These are phyloP conservation scores for Endogone sp. DNA, from an alignment of 192 early-diverging fungal genomes.

Conservation along the genomic window DNA sequence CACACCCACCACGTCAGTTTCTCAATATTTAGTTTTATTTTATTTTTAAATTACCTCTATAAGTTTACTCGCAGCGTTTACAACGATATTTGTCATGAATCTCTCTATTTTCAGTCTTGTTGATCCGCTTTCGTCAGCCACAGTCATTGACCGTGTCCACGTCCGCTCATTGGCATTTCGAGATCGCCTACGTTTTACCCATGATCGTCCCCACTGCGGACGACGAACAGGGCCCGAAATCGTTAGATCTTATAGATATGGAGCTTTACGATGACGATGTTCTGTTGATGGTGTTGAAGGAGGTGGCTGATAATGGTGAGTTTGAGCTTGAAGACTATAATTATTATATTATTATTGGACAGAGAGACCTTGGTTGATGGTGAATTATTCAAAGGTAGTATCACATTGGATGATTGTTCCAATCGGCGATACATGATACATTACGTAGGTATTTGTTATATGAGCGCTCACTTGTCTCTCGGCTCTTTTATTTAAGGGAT, in stretches of 20 bases:
- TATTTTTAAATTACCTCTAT: not conserved
- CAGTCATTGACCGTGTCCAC: not conserved
- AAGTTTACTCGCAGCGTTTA: no score
- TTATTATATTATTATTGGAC: no score
- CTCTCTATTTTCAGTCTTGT: not conserved
- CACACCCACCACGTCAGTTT: not conserved
- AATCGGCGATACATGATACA: no score
- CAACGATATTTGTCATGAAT: not conserved
- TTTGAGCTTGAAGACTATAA: not conserved
- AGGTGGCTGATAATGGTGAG: not conserved
- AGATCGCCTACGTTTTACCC: not conserved
- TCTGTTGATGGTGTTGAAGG: not conserved
- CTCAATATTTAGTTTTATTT: not conserved
- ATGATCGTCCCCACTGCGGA: not conserved
- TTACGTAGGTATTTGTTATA: no score
- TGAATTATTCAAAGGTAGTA: no score
- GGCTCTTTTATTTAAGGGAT: not conserved
- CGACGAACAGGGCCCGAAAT: not conserved
- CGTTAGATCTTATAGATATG: not conserved
- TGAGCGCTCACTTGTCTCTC: no score
- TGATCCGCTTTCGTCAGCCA: not conserved
- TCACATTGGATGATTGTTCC: no score
- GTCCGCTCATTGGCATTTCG: not conserved
- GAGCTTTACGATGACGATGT: not conserved
- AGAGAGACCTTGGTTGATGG: no score